These are phyloP conservation scores for Astragalus glycyphyllos DNA, from an alignment of 306 rosid genomes.

Conservation along the genomic window DNA sequence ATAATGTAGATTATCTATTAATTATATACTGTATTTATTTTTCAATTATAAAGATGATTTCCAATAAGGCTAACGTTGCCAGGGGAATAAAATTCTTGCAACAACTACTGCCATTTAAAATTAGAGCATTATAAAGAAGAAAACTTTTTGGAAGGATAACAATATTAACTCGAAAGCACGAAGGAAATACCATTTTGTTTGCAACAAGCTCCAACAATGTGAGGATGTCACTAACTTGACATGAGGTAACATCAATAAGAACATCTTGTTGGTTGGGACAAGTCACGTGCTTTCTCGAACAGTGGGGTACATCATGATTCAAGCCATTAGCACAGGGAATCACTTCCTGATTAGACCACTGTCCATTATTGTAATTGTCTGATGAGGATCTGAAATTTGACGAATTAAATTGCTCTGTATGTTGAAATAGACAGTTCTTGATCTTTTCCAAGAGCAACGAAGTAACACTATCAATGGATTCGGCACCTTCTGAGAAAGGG, in stretches of 20 bases:
- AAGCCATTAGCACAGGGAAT: conserved; percentile 31
- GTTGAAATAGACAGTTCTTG: conserved; percentile 40
- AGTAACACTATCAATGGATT: conserved; percentile 53
- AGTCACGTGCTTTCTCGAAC: conserved; percentile 43
- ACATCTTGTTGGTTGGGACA: conserved; percentile 40
- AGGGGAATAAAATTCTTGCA: background rate
- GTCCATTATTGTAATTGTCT: conserved; percentile 39
- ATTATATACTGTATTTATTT: background rate
- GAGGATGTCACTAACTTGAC: conserved; percentile 58
- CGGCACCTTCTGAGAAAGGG: conserved; percentile 66
- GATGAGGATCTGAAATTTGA: conserved; percentile 35
- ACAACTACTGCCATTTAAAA: conserved; percentile 3
- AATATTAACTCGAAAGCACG: conserved; percentile 33
- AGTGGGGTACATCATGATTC: conserved; percentile 46
- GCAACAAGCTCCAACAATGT: conserved; percentile 81
- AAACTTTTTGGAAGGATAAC: background rate
- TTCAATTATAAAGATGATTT: conserved; percentile 2
- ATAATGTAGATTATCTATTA: background rate
- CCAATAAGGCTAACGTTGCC: conserved; percentile 1
- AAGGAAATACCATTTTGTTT: conserved; percentile 60
- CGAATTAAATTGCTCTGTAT: conserved; percentile 27
- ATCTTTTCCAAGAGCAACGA: conserved; percentile 57
- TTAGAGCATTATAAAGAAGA: conserved; percentile 27
- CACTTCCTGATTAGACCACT: conserved; percentile 30
- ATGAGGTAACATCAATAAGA: conserved; percentile 38